Base-by-base conservation (phyloP, 2,329 filamentous ascomycete genomes). In the Xylariaceae sp. region DNA sequence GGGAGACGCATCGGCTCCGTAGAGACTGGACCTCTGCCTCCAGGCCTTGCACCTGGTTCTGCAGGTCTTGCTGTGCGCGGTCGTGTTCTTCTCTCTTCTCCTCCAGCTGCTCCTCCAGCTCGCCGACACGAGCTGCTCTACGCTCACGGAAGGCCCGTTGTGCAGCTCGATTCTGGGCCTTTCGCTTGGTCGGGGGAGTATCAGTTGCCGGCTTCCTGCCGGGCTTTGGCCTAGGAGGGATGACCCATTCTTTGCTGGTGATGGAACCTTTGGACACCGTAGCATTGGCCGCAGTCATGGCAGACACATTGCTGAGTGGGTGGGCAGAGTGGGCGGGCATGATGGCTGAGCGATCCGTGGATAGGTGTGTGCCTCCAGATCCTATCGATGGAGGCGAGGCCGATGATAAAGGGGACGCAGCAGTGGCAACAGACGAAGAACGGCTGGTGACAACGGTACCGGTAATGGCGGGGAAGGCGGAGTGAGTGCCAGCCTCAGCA, bases 141-240 rank as follows among this genome's bases (percentile, higher is more conserved):
- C 90, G 73, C 61, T 94, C 88, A 21, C 90, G 75, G 60, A 96
- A 96, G 1, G 84, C 86, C 38, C 90, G 72, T 63, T 96, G 90
- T 3, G 90, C 90, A 29, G 86, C 84, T 39, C 92, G 76, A 59
- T 96, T 96, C 64, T 96, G 92, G 2, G 86, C 84, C 67, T 95
- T 93, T 45, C 92, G 78, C 65, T 94, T 94, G 27, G 88, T 94
- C 2, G 85, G 84, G 11, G 89, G 88, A 33, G 89, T 93, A 55
- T 95, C 89, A 22, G 86, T 93, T 29, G 87, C 86, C 3, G 90
- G 89, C 69, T 96, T 96, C 48, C 90, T 79, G 31, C 90, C 90
- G 15, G 92, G 90, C 68, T 89, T 90, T 29, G 85, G 85, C 40
- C 85, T 74, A 18, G 85, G 85, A 16, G 85, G 85, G 28, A 92